Conservation (phyloP, 345 rosid genomes). For the Eucalyptus shirleyi region DNA sequence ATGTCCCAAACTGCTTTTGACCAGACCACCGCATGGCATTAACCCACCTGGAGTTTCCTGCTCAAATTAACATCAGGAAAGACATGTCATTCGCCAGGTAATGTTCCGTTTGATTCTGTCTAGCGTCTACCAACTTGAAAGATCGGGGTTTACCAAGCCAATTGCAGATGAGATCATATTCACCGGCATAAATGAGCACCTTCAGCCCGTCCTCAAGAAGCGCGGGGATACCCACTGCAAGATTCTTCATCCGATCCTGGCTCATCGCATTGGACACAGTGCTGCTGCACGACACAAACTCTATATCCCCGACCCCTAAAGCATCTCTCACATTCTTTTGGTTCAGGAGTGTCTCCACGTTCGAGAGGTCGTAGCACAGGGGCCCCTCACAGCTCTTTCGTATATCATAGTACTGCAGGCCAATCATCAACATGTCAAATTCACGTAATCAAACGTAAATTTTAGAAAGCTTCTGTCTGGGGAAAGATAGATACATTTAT, state of each 20-base stretch:
- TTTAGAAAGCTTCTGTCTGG: neutral
- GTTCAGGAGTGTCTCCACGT: constrained; percentile 50
- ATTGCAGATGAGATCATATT: constrained; percentile 81
- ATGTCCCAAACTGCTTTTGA: constrained; percentile 29
- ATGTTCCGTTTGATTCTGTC: neutral
- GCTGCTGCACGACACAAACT: constrained; percentile 64
- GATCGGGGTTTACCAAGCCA: constrained; percentile 51
- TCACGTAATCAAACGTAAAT: neutral
- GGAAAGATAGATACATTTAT: constrained; percentile 33
- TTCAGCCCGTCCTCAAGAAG: constrained; percentile 67
- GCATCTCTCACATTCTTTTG: constrained; percentile 34
- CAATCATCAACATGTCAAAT: neutral
- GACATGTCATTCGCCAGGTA: neutral
- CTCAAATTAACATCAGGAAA: neutral
- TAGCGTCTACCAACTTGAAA: neutral
- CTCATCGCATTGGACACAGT: constrained; percentile 39
- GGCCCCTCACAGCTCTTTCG: constrained; percentile 54
- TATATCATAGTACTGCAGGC: constrained; percentile 55
- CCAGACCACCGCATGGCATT: constrained; percentile 77
- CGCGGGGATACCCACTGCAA: constrained; percentile 52
- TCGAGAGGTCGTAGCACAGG: constrained; percentile 68
- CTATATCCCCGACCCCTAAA: constrained; percentile 55
- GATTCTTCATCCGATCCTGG: constrained; percentile 72
- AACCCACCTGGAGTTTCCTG: constrained; percentile 88
- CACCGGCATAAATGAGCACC: constrained; percentile 75